phyloP scores from a whole-genome alignment of 345 rosid genomes.

The Turnera subulata region DNA sequence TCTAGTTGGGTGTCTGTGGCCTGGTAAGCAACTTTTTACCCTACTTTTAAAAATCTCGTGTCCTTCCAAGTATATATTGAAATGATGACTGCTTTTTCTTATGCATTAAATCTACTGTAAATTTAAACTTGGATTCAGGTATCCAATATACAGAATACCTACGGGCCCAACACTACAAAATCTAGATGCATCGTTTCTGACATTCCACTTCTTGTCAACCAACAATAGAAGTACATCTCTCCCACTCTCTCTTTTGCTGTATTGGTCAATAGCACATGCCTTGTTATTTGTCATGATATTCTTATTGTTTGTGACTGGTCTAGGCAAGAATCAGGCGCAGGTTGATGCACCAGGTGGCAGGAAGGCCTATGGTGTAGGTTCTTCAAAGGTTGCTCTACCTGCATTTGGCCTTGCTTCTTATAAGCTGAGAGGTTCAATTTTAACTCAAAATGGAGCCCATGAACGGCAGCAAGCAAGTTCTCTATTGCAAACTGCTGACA shows the following conservation, averaged over 20 bases:
- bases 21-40: slow-evolving; percentile 43
- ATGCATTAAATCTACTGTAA: slow-evolving; percentile 4
- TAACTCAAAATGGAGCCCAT: slow-evolving; percentile 39
- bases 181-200: no score
- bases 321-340: slow-evolving; percentile 37
- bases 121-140: slow-evolving; percentile 1
- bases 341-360: slow-evolving; percentile 18
- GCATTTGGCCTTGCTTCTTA: slow-evolving; percentile 73
- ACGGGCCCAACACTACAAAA: no score
- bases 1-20: slow-evolving; percentile 86
- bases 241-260: slow-evolving; percentile 3
- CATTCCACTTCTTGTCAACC: no score
- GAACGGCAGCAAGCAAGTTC: slow-evolving; percentile 37
- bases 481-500: slow-evolving; percentile 43
- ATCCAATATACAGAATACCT: no score
- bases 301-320: slow-evolving; percentile 8
- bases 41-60: background rate
- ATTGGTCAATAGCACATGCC: background rate
- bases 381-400: slow-evolving; percentile 45
- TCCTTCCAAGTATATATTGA: background rate
- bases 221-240: slow-evolving; percentile 14
- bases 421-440: slow-evolving; percentile 56
- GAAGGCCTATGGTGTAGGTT: slow-evolving; percentile 33
- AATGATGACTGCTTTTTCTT: background rate
- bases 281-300: background rate